These are phyloP conservation scores for Torulaspora delbrueckii DNA, from an alignment of 805 yeast species.

Conservation along the genomic window DNA sequence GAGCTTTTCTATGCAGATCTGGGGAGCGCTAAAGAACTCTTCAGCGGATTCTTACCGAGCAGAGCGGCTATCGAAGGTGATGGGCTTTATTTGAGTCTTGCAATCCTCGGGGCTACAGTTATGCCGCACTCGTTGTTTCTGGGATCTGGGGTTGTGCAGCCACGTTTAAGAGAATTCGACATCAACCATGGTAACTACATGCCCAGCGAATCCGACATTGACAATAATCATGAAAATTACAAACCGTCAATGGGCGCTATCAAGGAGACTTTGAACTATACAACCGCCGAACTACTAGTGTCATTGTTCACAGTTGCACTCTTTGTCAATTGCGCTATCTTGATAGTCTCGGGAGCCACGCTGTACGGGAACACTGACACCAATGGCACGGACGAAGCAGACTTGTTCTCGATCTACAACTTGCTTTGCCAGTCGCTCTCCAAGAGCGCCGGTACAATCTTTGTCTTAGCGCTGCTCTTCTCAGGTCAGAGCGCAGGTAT, in stretches of 20 bases:
- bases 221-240: slow-evolving; percentile 44
- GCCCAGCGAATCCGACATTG: slow-evolving; percentile 36
- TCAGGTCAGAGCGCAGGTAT: slow-evolving; percentile 93
- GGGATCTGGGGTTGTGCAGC: slow-evolving; percentile 86
- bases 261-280: slow-evolving; percentile 71
- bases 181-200: slow-evolving; percentile 57
- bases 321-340: slow-evolving; percentile 83
- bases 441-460: slow-evolving; percentile 73
- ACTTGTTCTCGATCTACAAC: slow-evolving; percentile 73
- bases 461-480: slow-evolving; percentile 77
- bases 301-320: slow-evolving; percentile 85
- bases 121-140: slow-evolving; percentile 91
- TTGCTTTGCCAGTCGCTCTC: slow-evolving; percentile 60
- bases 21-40: slow-evolving; percentile 52
- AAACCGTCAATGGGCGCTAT: slow-evolving; percentile 81
- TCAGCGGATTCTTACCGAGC: slow-evolving; percentile 63
- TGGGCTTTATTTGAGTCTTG: slow-evolving; percentile 76
- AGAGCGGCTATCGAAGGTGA: slow-evolving; percentile 45
- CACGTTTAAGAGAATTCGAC: slow-evolving; percentile 77
- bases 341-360: slow-evolving; percentile 91
- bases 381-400: slow-evolving; percentile 67
- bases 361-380: slow-evolving; percentile 47
- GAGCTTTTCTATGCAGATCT: slow-evolving; percentile 67
- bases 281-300: slow-evolving; percentile 75
- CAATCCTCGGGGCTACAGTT: slow-evolving; percentile 88